Evolutionary conservation across 106 monocot genomes (phyloP), one percentile per base, ranked within the genome.

Genomic region (Platanthera guangdongensis): DNA sequence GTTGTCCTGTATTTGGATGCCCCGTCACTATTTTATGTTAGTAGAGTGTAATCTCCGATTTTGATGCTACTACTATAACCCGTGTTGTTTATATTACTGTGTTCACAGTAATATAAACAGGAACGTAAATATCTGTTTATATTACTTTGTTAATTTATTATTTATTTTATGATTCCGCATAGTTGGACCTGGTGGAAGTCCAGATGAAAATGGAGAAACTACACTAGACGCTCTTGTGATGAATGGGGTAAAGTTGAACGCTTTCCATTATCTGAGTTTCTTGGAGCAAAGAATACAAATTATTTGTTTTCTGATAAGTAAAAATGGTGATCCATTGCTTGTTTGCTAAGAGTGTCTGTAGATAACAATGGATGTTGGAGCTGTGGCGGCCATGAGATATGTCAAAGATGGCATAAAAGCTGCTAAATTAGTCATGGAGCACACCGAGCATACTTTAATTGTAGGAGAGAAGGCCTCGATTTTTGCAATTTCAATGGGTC

Each of bases 201-300:
- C 92, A 74, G 92, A 95, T 86, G 95, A 95, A 77, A 95, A 95
- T 84, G 95, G 95, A 74, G 95, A 95, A 83, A 95, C 92, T 52
- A 92, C 95, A 77, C 49, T 95, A 57, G 95, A 92, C 81, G 95
- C 92, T 81, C 92, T 95, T 57, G 71, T 95, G 68, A 95, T 95
- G 92, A 83, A 95, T 80, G 95, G 90, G 88, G 92, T 92, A 90
- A 90, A 90, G 4, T 68, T 80, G 60, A 19, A 59, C 8, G 57
- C 2, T 14, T 52, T 74, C 9, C 15, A 63, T 65, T 4, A 72
- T 12, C 30, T 67, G 25, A 30, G 67, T 67, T 63, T 39, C 0
- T 72, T 73, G 53, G 50, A 78, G 8, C 8, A 47, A 22, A 45
- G 6, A 25, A 15, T 51, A 18, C 22, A 69, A 68, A 2, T 53